Evolutionary conservation across 2,329 filamentous ascomycete genomes (phyloP), one percentile per base, ranked within the genome.

Genomic region (Cladophialophora psammophila): DNA sequence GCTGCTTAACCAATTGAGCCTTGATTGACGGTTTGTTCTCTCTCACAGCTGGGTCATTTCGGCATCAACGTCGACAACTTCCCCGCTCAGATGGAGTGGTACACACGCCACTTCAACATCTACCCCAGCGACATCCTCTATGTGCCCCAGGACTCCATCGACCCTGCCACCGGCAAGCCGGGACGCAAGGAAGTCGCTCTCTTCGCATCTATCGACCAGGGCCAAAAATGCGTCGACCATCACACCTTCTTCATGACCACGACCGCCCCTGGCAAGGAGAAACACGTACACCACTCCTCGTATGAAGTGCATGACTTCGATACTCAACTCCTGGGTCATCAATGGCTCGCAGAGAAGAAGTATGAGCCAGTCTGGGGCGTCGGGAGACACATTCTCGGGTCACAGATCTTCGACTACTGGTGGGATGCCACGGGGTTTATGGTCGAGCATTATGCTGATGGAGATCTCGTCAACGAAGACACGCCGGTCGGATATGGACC

Each of bases 291-390:
- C 75, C 90, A 92, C 78, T 86, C 85, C 20, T 86, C 83, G 2
- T 92, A 89, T 70, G 90, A 92, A 77, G 89, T 90, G 3, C 86
- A 90, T 72, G 89, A 92, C 76, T 91, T 90, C 72, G 90, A 92
- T 74, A 86, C 87, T 6, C 90, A 92, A 79, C 81, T 87, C 40
- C 80, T 92, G 8, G 90, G 90, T 0, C 90, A 92, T 77, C 85
- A 90, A 73, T 91, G 89, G 88, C 78, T 92, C 69, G 81, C 81
- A 1, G 79, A 86, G 71, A 86, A 88, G 75, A 86, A 85, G 1
- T 90, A 90, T 74, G 83, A 83, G 72, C 85, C 83, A 71, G 88
- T 88, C 68, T 92, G 90, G 90, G 90, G 90, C 1, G 86, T 92
- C 0, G 90, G 90, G 0, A 78, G 90, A 56, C 90, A 92, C 79